These are phyloP conservation scores for Dacryopinax spathularia DNA, from an alignment of 768 basidiomycete species.

Conservation along the genomic window DNA sequence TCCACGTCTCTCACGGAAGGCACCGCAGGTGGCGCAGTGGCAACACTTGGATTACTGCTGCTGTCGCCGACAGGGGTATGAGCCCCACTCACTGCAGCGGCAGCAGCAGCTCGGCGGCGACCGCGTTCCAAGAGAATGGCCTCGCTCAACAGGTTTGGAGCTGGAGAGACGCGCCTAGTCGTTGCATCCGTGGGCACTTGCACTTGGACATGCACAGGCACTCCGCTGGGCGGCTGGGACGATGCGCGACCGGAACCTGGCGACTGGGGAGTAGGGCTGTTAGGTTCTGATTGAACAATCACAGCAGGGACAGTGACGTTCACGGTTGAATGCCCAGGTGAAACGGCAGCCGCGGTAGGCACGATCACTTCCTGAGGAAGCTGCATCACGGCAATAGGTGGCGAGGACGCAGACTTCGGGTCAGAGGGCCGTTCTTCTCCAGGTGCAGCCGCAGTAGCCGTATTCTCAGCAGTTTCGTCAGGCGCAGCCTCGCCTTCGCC, in stretches of 20 bases:
- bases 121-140: constrained; percentile 54
- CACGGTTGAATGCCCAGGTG: neutral
- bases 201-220: neutral
- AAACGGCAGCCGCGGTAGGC: neutral
- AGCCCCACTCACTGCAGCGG: constrained; percentile 16
- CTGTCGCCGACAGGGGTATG: constrained; percentile 14
- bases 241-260: neutral
- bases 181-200: constrained; percentile 4
- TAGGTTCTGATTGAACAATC: neutral
- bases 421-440: neutral
- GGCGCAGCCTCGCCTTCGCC: neutral
- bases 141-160: constrained; percentile 39
- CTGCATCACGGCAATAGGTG: neutral
- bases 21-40: constrained; percentile 7
- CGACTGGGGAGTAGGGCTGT: neutral
- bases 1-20: constrained; percentile 9
- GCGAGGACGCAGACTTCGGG: neutral
- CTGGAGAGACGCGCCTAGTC: constrained; percentile 34
- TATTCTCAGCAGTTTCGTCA: neutral
- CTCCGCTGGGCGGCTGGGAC: neutral
- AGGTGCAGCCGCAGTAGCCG: neutral
- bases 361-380: neutral
- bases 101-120: constrained; percentile 30
- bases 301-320: neutral
- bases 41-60: constrained; percentile 6